Base-by-base conservation (phyloP, 768 basidiomycete species). In the Pulveroboletus sp. region DNA sequence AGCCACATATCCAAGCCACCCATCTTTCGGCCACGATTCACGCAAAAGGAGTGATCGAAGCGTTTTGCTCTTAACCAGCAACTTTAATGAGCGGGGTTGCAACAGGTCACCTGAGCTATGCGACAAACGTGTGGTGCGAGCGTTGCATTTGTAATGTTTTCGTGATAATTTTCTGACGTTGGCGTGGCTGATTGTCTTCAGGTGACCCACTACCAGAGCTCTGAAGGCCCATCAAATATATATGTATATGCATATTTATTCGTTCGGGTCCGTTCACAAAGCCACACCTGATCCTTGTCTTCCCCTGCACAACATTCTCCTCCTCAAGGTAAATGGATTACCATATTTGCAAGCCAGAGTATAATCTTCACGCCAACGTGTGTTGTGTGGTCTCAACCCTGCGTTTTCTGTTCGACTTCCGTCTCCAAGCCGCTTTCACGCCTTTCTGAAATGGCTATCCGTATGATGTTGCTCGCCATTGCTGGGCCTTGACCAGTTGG, bases 71-170 rank as follows among this genome's bases (percentile, higher is more conserved):
- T 46, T 18, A 35, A 27, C 41, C 39, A 40, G 40, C 17, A 39
- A 36, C n/a, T 39, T 39, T 50, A 5, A 32, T 42, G 49, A 53
- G 45, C 41, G 43, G 47, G 40, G 47, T 42, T 35, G 39, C 46
- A 42, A 48, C 55, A 35, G 37, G 50, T 39, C 53, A 37, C 42
- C 37, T 45, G 56, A 49, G 46, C 28, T 51, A 51, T 40, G 49
- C 32, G 56, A 45, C 46, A 46, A 46, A 40, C 50, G 27, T 56
- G 59, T 50, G 59, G 57, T 60, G 41, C 50, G 51, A 46, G 39
- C 24, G 36, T 46, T 59, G 33, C 13, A 36, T 59, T 31, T 50
- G 48, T 51, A 41, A 54, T 58, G 18, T 44, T 33, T 37, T 27
- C 37, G 6, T 21, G 36, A 17, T 39, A 33, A 43, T 14, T 36